A percentile compares a stretch with the other conserved stretches of the same genome.
These are phyloP conservation scores for Monosporascus sp. DNA, from an alignment of 2,329 filamentous ascomycete species.

Conservation along the genomic window DNA sequence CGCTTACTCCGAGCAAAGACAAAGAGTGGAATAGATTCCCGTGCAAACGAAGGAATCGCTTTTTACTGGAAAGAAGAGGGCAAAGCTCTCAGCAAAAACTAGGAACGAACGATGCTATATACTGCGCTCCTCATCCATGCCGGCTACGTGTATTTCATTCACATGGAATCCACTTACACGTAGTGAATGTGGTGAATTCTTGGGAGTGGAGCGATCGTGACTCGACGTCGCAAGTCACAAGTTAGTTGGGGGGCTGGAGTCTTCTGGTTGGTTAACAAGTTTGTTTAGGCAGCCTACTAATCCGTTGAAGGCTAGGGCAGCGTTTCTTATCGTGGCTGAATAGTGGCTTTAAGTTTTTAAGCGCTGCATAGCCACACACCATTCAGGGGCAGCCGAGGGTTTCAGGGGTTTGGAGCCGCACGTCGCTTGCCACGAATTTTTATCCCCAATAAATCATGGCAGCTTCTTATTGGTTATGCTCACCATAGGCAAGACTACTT, in stretches of 20 bases:
- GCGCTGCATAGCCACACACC: not conserved
- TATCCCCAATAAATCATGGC: too few species aligned
- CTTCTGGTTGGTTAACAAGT: not conserved
- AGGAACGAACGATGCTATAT: not conserved
- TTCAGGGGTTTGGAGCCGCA: too few species aligned
- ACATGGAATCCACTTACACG: not conserved
- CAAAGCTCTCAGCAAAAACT: not conserved
- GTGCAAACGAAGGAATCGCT: not conserved
- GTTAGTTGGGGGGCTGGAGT: not conserved
- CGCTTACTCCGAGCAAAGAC: not conserved
- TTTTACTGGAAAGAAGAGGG: not conserved
- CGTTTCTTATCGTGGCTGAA: not conserved
- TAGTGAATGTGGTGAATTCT: not conserved
- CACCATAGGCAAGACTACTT: too few species aligned
- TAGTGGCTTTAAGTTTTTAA: not conserved
- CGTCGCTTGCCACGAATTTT: too few species aligned
- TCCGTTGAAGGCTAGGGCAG: too few species aligned
- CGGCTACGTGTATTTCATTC: not conserved
- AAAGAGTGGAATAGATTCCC: not conserved
- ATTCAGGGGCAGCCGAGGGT: too few species aligned
- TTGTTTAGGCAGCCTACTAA: not conserved
- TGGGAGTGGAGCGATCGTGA: not conserved
- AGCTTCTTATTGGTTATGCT: too few species aligned
- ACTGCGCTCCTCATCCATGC: not conserved
- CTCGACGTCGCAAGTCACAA: not conserved